Percentiles rank a stretch among this genome's conserved stretches.
phyloP scores from a whole-genome alignment of 305 asterid genomes.

The Solanum hybrid region DNA sequence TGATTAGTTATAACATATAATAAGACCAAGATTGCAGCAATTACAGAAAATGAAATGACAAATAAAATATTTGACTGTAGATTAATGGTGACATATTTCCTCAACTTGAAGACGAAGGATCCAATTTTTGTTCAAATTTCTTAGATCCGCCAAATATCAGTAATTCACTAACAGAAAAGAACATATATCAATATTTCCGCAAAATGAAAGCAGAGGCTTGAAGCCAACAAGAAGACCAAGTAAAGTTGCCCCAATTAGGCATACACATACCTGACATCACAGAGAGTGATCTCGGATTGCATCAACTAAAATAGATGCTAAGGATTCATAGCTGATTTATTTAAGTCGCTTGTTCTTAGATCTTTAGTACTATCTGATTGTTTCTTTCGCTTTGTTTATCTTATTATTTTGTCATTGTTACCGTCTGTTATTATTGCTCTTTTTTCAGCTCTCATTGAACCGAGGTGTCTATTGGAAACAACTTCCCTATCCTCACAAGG shows the following conservation, averaged over 20 bases:
- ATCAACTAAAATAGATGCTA: not conserved
- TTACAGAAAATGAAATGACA: not conserved
- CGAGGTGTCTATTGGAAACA: not conserved
- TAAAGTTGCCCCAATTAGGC: not conserved
- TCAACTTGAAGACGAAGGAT: not conserved
- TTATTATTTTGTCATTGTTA: not conserved
- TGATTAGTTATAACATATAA: not conserved
- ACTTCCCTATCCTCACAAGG: not conserved
- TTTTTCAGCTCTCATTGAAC: not conserved
- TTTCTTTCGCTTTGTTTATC: not conserved
- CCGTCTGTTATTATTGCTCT: not conserved
- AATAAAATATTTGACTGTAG: not conserved
- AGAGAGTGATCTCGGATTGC: not conserved
- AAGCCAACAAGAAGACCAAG: not conserved
- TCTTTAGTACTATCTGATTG: not conserved
- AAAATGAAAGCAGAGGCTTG: not conserved
- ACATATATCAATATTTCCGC: not conserved
- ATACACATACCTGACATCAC: not conserved
- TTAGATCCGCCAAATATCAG: not conserved
- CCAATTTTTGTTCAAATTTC: not conserved
- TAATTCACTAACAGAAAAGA: not conserved
- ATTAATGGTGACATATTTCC: not conserved
- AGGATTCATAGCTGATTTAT: not conserved
- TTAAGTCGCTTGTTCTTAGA: not conserved
- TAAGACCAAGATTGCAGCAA: not conserved